These are phyloP conservation scores for Nakazawaea sp. DNA, from an alignment of 805 yeast genomes.

Conservation along the genomic window DNA sequence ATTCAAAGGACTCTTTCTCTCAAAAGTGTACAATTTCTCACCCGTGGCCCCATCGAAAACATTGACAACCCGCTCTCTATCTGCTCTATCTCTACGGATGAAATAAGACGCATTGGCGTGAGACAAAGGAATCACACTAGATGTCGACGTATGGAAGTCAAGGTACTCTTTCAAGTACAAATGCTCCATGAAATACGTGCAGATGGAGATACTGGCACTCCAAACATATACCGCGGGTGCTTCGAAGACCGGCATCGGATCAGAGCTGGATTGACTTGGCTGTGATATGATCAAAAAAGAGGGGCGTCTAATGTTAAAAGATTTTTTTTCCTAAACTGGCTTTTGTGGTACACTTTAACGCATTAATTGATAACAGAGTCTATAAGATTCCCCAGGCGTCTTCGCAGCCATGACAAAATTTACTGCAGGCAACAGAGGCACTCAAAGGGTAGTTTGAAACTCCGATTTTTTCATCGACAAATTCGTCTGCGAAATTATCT, in stretches of 20 bases:
- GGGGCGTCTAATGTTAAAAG: neutral
- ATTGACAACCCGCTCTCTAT: slow-evolving; percentile 36
- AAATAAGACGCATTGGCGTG: slow-evolving; percentile 33
- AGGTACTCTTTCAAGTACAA: slow-evolving; percentile 30
- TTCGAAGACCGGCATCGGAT: slow-evolving; percentile 34
- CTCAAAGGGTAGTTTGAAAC: slow-evolving; percentile 92
- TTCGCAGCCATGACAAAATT: slow-evolving; percentile 97
- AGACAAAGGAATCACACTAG: slow-evolving; percentile 33
- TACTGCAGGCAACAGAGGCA: slow-evolving; percentile 97
- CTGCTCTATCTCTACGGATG: slow-evolving; percentile 43
- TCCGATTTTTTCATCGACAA: slow-evolving; percentile 92
- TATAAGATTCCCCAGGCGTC: slow-evolving; percentile 88
- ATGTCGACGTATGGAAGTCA: slow-evolving; percentile 32
- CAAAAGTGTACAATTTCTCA: slow-evolving; percentile 40
- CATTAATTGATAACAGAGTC: no score
- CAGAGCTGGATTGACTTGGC: neutral
- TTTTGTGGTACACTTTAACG: no score
- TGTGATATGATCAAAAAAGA: neutral
- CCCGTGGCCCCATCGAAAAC: slow-evolving; percentile 37
- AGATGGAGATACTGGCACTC: slow-evolving; percentile 29
- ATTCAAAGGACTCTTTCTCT: slow-evolving; percentile 37
- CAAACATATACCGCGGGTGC: slow-evolving; percentile 40
- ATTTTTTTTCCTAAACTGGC: neutral
- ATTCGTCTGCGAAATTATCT: slow-evolving; percentile 96
- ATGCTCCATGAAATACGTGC: slow-evolving; percentile 36